Conservation (phyloP, 23 red algal species). For the Gracilaria gracilis region DNA sequence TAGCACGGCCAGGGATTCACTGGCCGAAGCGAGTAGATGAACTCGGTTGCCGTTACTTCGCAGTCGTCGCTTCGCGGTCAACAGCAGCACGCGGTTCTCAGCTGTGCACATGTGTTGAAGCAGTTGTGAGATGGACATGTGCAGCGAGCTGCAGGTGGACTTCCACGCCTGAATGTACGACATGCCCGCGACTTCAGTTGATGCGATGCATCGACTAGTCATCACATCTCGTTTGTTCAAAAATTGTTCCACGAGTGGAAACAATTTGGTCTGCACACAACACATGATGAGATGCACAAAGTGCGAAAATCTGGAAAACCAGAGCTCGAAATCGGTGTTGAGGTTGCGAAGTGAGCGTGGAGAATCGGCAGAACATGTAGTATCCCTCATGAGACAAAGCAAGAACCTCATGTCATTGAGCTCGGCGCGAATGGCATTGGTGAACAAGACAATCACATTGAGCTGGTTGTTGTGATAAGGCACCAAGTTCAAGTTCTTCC, state of each 20-base stretch:
- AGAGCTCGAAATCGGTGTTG: constrained; percentile 41
- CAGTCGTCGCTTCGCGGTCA: constrained; percentile 1
- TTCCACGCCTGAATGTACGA: constrained; percentile 44
- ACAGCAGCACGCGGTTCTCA: constrained; percentile 50
- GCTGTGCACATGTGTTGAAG: constrained; percentile 14
- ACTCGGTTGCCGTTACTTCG: not conserved
- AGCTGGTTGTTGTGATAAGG: not conserved
- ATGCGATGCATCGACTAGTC: constrained; percentile 26
- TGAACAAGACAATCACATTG: constrained; percentile 23
- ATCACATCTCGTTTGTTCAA: constrained; percentile 36
- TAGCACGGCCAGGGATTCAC: not conserved
- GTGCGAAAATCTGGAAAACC: constrained; percentile 47
- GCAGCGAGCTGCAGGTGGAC: not conserved
- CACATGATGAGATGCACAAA: constrained; percentile 21
- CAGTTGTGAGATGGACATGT: not conserved
- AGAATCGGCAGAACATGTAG: not conserved
- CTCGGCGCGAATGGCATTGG: constrained; percentile 38
- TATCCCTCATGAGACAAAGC: constrained; percentile 4
- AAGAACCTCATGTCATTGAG: constrained; percentile 43
- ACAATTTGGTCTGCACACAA: constrained; percentile 23
- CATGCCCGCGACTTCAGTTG: constrained; percentile 25
- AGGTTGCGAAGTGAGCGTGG: constrained; percentile 40
- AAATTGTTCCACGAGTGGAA: constrained; percentile 2
- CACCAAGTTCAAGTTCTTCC: not conserved
- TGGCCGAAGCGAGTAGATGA: not conserved